phyloP scores from a whole-genome alignment of 352 stramenopile genomes.

The Phytopythium aichiense region DNA sequence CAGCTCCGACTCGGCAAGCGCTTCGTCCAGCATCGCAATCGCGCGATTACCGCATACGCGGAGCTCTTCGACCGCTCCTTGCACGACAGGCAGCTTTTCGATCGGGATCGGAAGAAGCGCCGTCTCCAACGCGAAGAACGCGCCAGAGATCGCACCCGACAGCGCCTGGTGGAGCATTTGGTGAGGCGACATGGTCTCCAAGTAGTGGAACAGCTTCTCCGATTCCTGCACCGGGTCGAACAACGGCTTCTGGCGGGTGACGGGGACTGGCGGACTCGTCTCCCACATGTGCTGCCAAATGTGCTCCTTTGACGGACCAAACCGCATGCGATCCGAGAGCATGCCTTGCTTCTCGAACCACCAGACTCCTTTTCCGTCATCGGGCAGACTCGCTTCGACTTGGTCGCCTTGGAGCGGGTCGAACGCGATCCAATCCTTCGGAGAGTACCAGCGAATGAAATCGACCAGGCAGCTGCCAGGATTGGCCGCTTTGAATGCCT shows the following conservation, averaged over 20 bases:
- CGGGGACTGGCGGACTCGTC: constrained; percentile 37
- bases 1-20: constrained; percentile 58
- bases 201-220: constrained; percentile 79
- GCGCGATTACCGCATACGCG: constrained; percentile 34
- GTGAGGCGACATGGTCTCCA: constrained; percentile 73
- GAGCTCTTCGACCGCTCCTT: constrained; percentile 34
- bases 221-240: constrained; percentile 74
- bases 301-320: constrained; percentile 31
- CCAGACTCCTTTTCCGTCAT: constrained; percentile 45
- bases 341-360: constrained; percentile 69
- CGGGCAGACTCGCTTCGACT: constrained; percentile 20
- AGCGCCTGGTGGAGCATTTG: constrained; percentile 84
- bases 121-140: constrained; percentile 50
- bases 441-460: constrained; percentile 84
- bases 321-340: constrained; percentile 72
- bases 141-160: constrained; percentile 50
- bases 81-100: constrained; percentile 26
- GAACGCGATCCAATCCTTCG: constrained; percentile 71
- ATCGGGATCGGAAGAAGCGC: constrained; percentile 27
- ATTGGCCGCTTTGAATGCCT: constrained; percentile 84
- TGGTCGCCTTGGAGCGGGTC: constrained; percentile 20
- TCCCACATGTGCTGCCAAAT: constrained; percentile 81
- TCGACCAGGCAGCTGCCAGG: constrained; percentile 57
- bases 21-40: constrained; percentile 59
- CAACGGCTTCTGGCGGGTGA: constrained; percentile 56